phyloP scores from a whole-genome alignment of 2,329 filamentous ascomycete genomes.

The Sarocladium kiliense region DNA sequence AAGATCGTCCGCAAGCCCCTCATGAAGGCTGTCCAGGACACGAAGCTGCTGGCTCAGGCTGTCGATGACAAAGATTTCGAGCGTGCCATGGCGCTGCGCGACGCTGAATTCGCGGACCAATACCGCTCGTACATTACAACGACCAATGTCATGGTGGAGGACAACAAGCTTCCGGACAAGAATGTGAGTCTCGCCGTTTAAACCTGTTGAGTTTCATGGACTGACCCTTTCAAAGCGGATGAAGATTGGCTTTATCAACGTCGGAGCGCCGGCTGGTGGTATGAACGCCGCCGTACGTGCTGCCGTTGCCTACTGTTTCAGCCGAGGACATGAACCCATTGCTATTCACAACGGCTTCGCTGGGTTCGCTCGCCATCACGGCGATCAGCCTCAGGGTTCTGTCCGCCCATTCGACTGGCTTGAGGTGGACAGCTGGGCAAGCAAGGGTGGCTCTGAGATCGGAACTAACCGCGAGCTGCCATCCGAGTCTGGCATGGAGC shows the following conservation, averaged over 20 bases:
- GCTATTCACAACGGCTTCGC: constrained; percentile 97
- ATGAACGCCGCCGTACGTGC: constrained; percentile 97
- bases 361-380: constrained; percentile 85
- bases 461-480: constrained; percentile 95
- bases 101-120: constrained; percentile 91
- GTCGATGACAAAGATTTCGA: constrained; percentile 85
- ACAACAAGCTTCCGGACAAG: constrained; percentile 60
- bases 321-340: constrained; percentile 85
- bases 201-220: constrained; percentile 2
- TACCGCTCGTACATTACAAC: constrained; percentile 88
- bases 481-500: constrained; percentile 75
- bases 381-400: constrained; percentile 72
- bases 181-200: too few species aligned
- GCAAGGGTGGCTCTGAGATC: constrained; percentile 94
- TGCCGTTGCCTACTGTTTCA: constrained; percentile 87
- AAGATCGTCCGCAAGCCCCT: constrained; percentile 90
- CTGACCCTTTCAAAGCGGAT: constrained; percentile 57
- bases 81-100: constrained; percentile 79
- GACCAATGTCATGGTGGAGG: constrained; percentile 71
- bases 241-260: constrained; percentile 93
- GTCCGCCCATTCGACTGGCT: constrained; percentile 88
- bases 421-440: constrained; percentile 92
- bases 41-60: constrained; percentile 75
- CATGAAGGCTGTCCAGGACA: constrained; percentile 82
- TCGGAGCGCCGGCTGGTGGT: constrained; percentile 91